Base-by-base conservation (phyloP, 169 alveolate genomes). In the Theileria sp. region DNA sequence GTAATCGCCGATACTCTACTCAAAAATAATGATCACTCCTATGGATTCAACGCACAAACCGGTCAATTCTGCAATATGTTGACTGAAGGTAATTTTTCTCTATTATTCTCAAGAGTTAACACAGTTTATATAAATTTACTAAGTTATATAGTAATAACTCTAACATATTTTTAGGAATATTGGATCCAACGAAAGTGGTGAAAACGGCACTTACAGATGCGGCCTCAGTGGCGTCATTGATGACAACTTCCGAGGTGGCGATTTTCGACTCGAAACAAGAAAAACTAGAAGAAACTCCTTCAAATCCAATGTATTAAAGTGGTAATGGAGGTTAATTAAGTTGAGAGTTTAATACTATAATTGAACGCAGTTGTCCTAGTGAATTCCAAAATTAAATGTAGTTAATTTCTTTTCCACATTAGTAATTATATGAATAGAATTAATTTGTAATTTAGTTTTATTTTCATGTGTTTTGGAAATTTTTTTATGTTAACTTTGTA, bases 181-280 rank as follows among this genome's bases (percentile, higher is more conserved):
- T 98, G 64, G 99, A 98, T 80, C 99, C 99, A 12, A 97, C 99
- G 30, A 97, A 97, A 89, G 99, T 98, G 49, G 99, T 98, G 17
- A 96, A 98, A 86, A 96, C 99, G 34, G 99, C 99, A 17, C 92
- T 97, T 50, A 95, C 98, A 32, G 99, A 98, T 88, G 99, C 99
- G 51, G 97, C 99, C 9, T 95, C 98, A 54, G 98, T 96, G 28
- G 99, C 99, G 13, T 91, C 98, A 30, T 92, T 97, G 62, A 96
- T 98, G 99, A 93, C 98, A 32, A 98, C 99, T 23, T 95, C 99
- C 30, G 99, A 98, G 82, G 99, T 95, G 44, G 96, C 97, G 83
- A 93, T 97, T 60, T 97, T 93, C 76, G 98, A 96, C 73, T 62
- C 87, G 25, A 80, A 77, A 54, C 80, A 73, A 71, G 88, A 80